A percentile compares a stretch with the other conserved stretches of the same genome.
Evolutionary conservation across 2,329 filamentous ascomycete species (phyloP).

Genomic region (Rutstroemia sp.): DNA sequence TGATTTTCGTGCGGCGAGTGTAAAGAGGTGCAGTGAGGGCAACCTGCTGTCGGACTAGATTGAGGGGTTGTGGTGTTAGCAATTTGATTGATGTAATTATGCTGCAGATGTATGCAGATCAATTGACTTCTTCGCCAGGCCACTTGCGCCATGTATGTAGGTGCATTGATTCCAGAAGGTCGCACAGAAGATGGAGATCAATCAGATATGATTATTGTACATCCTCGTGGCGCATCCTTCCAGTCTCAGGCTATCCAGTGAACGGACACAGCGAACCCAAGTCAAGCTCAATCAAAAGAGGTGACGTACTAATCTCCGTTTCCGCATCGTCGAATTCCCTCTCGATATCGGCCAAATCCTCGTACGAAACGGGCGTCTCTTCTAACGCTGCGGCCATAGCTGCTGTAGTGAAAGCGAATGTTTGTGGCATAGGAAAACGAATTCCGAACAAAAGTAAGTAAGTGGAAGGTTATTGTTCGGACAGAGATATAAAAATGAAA

Average conservation of each 20-base stretch:
- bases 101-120: not conserved
- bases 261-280: not conserved
- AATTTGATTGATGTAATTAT: not conserved
- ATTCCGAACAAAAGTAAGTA: not conserved
- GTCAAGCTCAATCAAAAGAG: not conserved
- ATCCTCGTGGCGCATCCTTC: constrained; percentile 4
- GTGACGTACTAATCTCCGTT: constrained; percentile 61
- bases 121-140: no score
- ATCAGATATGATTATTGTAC: constrained; percentile 7
- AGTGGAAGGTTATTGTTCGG: not conserved
- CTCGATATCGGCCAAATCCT: constrained; percentile 74
- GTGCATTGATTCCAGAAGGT: not conserved
- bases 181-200: not conserved
- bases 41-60: constrained; percentile 64
- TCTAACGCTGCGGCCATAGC: constrained; percentile 31
- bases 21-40: constrained; percentile 64
- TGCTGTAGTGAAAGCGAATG: constrained; percentile 24
- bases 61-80: not conserved
- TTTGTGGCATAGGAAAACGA: constrained; percentile 19
- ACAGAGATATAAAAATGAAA: not conserved
- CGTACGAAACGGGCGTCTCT: constrained; percentile 52
- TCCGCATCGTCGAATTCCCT: constrained; percentile 79
- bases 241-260: not conserved
- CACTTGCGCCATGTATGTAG: no score
- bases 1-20: constrained; percentile 62